A percentile compares a stretch with the other conserved stretches of the same genome.
These are phyloP conservation scores for Chrysanthemum seticuspe DNA, from an alignment of 129 eudicot species.

Conservation along the genomic window DNA sequence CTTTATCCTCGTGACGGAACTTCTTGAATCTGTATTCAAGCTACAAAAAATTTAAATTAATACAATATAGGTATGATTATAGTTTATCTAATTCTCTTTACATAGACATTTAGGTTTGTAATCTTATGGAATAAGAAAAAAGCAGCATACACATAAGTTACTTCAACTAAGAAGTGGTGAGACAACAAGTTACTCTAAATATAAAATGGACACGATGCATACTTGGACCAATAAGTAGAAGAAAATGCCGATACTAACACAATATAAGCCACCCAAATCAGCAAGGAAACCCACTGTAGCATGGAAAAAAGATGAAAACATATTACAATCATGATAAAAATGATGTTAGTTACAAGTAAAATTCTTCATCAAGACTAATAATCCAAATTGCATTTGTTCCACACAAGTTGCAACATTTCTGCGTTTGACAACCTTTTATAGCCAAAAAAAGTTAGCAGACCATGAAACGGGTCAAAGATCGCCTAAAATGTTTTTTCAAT, in stretches of 20 bases:
- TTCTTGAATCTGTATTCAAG: slow-evolving; percentile 81
- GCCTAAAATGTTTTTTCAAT: not conserved
- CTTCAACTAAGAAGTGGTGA: not conserved
- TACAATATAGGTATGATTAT: not conserved
- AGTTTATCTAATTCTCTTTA: not conserved
- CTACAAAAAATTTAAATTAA: slow-evolving; percentile 37
- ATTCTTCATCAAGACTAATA: not conserved
- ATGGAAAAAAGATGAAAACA: slow-evolving; percentile 35
- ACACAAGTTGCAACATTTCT: no score
- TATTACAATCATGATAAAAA: slow-evolving; percentile 13
- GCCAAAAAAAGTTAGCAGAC: not conserved
- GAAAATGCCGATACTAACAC: slow-evolving; percentile 73
- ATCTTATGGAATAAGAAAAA: not conserved
- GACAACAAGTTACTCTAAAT: no score
- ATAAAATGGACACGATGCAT: slow-evolving; percentile 30
- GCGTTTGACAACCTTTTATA: not conserved
- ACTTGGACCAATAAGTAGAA: slow-evolving; percentile 90
- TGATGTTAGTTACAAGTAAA: not conserved
- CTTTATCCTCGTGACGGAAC: slow-evolving; percentile 71
- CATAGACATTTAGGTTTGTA: slow-evolving; percentile 5
- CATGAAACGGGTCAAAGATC: not conserved
- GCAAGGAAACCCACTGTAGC: slow-evolving; percentile 95
- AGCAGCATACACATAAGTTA: not conserved
- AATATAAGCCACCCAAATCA: slow-evolving; percentile 88
- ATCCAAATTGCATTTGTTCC: not conserved